Evolutionary conservation across 2,329 filamentous ascomycete genomes (phyloP).

Genomic region (Fusarium graminum): DNA sequence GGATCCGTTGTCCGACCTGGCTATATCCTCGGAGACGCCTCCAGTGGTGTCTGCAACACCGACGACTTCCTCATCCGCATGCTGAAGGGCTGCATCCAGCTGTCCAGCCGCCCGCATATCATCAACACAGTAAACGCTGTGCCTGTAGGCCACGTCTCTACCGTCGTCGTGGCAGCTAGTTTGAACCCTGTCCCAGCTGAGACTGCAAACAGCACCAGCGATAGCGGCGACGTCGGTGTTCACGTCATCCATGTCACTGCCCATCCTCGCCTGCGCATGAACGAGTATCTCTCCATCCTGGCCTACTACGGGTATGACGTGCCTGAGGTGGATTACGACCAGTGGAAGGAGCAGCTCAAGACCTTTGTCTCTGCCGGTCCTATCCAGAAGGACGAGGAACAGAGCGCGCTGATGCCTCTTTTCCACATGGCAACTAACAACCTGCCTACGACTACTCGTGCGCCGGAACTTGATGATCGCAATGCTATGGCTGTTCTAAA

Average conservation of each 20-base stretch:
- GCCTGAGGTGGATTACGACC: slow-evolving; percentile 5
- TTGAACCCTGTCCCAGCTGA: slow-evolving; percentile 1
- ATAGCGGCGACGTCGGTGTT: not conserved
- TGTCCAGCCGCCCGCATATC: slow-evolving; percentile 4
- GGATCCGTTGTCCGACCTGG: slow-evolving; percentile 9
- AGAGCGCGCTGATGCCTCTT: slow-evolving; percentile 6
- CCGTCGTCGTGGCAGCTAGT: slow-evolving; percentile 3
- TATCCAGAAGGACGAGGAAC: slow-evolving; percentile 6
- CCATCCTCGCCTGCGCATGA: slow-evolving; percentile 13
- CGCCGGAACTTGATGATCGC: slow-evolving; percentile 7
- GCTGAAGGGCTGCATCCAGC: slow-evolving; percentile 1
- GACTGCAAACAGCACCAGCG: no score
- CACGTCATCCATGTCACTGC: slow-evolving; percentile 11
- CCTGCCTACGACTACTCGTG: slow-evolving; percentile 8
- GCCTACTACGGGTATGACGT: slow-evolving; percentile 11
- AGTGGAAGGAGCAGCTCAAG: slow-evolving; percentile 10
- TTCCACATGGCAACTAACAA: slow-evolving; percentile 8
- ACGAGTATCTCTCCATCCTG: slow-evolving; percentile 3
- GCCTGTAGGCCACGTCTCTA: slow-evolving; percentile 7
- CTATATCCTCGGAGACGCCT: slow-evolving; percentile 4
- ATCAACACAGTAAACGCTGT: slow-evolving; percentile 9
- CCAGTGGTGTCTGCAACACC: slow-evolving; percentile 3
- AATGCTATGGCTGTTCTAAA: slow-evolving; percentile 6
- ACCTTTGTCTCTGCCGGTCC: slow-evolving; percentile 5
- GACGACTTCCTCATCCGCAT: slow-evolving; percentile 5